Conservation (phyloP, 768 basidiomycete genomes). For the Boletus speciosus region DNA sequence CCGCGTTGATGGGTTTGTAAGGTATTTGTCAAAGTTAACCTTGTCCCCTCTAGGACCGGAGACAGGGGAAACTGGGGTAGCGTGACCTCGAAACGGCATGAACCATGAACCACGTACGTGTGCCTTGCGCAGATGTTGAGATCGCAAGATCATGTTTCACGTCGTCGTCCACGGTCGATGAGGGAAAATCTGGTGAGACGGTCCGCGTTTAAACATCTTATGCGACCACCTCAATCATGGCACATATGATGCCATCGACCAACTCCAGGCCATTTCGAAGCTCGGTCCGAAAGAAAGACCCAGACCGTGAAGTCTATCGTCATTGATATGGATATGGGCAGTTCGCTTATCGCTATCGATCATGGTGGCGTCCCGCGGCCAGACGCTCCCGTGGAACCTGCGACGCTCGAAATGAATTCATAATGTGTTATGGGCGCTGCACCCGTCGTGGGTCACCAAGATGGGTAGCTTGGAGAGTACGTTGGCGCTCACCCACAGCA, state of each 20-base stretch:
- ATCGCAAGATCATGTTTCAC: background rate
- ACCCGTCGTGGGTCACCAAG: background rate
- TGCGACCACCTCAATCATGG: background rate
- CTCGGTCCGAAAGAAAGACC: background rate
- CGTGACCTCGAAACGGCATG: background rate
- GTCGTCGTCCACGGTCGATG: background rate
- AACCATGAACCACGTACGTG: background rate
- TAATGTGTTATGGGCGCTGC: constrained; percentile 2
- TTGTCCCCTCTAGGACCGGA: constrained; percentile 1
- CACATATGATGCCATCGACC: background rate
- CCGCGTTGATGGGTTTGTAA: constrained; percentile 1
- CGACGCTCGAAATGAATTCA: constrained; percentile 5
- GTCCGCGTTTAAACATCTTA: background rate
- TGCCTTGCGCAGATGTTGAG: background rate
- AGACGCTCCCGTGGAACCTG: constrained; percentile 3
- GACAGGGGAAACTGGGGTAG: background rate
- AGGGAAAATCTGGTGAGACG: background rate
- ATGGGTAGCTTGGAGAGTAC: background rate
- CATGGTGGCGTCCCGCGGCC: constrained; percentile 15
- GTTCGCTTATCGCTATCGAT: background rate
- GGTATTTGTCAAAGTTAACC: constrained; percentile 8
- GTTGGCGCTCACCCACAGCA: background rate
- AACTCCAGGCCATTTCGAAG: background rate
- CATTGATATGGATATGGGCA: constrained; percentile 2
- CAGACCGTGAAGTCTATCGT: constrained; percentile 17